Conservation (phyloP, 805 yeast species). For the Wickerhamiella occidentalis region DNA sequence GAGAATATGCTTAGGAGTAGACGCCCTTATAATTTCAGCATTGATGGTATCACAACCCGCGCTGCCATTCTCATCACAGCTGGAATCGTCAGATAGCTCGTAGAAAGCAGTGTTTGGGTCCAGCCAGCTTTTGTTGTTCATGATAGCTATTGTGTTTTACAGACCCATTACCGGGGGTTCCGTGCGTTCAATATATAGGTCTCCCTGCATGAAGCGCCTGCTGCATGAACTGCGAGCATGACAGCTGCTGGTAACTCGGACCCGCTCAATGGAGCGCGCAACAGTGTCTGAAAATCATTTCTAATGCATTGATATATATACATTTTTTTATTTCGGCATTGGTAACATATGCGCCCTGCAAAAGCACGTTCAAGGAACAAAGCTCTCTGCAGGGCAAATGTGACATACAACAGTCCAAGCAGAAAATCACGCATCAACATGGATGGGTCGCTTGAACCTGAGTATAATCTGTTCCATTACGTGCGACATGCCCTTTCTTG, state of each 20-base stretch:
- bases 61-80: neutral
- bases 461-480: constrained; percentile 51
- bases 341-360: neutral
- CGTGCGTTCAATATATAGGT: neutral
- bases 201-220: neutral
- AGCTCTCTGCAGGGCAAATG: neutral
- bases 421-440: neutral
- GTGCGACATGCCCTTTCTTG: constrained; percentile 59
- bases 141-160: neutral
- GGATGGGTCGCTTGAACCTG: neutral
- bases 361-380: neutral
- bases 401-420: neutral
- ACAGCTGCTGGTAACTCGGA: neutral
- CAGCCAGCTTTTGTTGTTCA: neutral
- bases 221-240: neutral
- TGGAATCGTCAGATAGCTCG: neutral
- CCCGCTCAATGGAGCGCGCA: neutral
- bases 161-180: neutral
- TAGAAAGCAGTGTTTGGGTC: neutral
- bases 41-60: neutral
- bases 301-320: neutral
- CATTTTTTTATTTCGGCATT: neutral
- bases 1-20: neutral
- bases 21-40: neutral
- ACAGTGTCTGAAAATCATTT: neutral